Base-by-base conservation (phyloP, 2,329 filamentous ascomycete genomes). In the Paraphaeosphaeria sporulosa region DNA sequence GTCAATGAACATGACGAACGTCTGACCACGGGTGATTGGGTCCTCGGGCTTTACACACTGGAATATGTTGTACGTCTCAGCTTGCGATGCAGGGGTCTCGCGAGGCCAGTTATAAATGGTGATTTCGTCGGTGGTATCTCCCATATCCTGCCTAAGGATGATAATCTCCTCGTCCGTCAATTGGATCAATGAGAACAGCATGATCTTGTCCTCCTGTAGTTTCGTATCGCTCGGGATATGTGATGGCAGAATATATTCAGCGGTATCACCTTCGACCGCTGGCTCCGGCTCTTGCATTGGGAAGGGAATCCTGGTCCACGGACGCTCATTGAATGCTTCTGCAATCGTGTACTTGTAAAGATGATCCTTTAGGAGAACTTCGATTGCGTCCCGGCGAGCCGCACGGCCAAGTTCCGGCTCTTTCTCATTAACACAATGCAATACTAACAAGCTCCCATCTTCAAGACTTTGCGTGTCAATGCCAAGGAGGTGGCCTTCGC, bases 151-250 rank as follows among this genome's bases (percentile, higher is more conserved):
- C 30, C 46, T 56, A 3, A 60, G 36, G 1, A 8, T 38, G 9
- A 6, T 27, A 3, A 60, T 53, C 34, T 57, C 58, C 23, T 56
- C 13, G 21, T 60, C 52, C 15, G 53, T 60, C 10, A 60, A 53
- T 34, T 48, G 55, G 34, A 56, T 60, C 25, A 60, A 46, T 10
- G 53, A 60, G 25, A 60, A 56, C 46, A 60, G 40, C 2, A 34
- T 21, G 15, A 60, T 52, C 1, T 46, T 36, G 71, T 0, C 81
- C 80, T 43, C 76, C 71, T n/a, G 74, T 71, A 0, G 78, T 78
- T 57, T 77, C 78, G 38, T 82, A 78, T 40, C 79, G 69, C 1
- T 61, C 51, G 47, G 47, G 10, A 50, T 50, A 34, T 50, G 47
- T 4, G 47, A 50, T 34, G 47, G 27, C 34, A 30, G 47, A 3